phyloP scores from a whole-genome alignment of 2,329 filamentous ascomycete species.

The Achaetomium macrosporum region DNA sequence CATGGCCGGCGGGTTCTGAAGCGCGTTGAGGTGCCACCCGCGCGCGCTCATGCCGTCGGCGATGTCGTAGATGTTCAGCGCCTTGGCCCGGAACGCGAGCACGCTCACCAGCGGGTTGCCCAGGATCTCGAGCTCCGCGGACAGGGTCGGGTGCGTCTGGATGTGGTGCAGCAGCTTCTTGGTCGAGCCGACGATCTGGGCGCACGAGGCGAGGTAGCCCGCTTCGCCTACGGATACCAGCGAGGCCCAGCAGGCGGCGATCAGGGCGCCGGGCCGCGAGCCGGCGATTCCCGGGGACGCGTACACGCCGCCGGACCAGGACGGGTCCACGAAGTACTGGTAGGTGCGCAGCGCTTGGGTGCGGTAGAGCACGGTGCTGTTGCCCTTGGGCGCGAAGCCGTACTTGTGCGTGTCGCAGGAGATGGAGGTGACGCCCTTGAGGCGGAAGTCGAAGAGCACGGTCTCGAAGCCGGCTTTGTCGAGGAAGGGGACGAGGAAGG shows the following conservation, averaged over 20 bases:
- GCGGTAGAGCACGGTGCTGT: slow-evolving; percentile 88
- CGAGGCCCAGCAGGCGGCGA: slow-evolving; percentile 92
- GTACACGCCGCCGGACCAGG: slow-evolving; percentile 95
- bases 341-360: slow-evolving; percentile 70
- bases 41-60: slow-evolving; percentile 78
- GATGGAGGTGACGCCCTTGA: slow-evolving; percentile 91
- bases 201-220: slow-evolving; percentile 82
- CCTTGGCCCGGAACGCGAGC: slow-evolving; percentile 76
- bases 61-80: slow-evolving; percentile 90
- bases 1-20: slow-evolving; percentile 86
- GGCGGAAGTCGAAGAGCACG: slow-evolving; percentile 85
- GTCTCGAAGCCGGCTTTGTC: slow-evolving; percentile 89
- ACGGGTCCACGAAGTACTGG: slow-evolving; percentile 93
- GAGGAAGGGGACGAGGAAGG: slow-evolving; percentile 88
- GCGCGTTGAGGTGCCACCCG: slow-evolving; percentile 93
- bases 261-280: slow-evolving; percentile 85
- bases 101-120: slow-evolving; percentile 86
- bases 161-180: slow-evolving; percentile 78
- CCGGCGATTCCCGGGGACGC: slow-evolving; percentile 89
- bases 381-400: slow-evolving; percentile 96
- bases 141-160: slow-evolving; percentile 60
- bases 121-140: slow-evolving; percentile 69
- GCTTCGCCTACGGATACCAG: slow-evolving; percentile 82
- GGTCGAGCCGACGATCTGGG: slow-evolving; percentile 78
- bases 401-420: slow-evolving; percentile 98